Evolutionary conservation across 495 filamentous ascomycete species (phyloP).

Genomic region (Wilcoxina mikolae): DNA sequence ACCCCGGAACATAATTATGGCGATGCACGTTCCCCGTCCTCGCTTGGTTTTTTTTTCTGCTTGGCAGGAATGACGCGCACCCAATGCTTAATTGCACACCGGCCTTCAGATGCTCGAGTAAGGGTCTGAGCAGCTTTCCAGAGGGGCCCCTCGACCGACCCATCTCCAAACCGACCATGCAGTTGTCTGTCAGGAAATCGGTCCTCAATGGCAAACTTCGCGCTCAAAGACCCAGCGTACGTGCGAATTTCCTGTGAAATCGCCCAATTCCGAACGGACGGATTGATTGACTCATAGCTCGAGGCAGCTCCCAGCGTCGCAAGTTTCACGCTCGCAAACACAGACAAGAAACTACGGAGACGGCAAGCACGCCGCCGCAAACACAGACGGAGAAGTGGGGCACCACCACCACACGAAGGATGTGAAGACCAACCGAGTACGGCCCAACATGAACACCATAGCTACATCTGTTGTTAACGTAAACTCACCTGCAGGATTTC

Average conservation of each 20-base stretch:
- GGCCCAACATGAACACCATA: too few relatives aligned
- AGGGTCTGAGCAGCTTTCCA: too few relatives aligned
- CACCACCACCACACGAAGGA: too few relatives aligned
- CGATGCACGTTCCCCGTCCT: too few relatives aligned
- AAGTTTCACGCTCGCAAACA: background rate
- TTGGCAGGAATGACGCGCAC: too few relatives aligned
- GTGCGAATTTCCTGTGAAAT: background rate
- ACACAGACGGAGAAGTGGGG: background rate
- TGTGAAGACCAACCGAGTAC: background rate
- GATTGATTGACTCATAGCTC: background rate
- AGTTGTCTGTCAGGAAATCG: conserved; percentile 1
- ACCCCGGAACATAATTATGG: too few relatives aligned
- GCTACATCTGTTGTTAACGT: too few relatives aligned
- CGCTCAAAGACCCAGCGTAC: background rate
- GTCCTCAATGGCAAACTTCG: conserved; percentile 2
- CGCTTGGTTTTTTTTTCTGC: too few relatives aligned
- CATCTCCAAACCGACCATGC: background rate
- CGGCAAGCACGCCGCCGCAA: background rate
- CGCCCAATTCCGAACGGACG: too few relatives aligned
- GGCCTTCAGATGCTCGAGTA: too few relatives aligned
- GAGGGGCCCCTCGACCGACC: background rate
- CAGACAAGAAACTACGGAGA: background rate
- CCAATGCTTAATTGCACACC: too few relatives aligned
- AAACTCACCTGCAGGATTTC: conserved; percentile 49
- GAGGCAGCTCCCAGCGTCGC: background rate